Evolutionary conservation across 106 monocot species (phyloP).

Genomic region (Dioscorea dumetorum): DNA sequence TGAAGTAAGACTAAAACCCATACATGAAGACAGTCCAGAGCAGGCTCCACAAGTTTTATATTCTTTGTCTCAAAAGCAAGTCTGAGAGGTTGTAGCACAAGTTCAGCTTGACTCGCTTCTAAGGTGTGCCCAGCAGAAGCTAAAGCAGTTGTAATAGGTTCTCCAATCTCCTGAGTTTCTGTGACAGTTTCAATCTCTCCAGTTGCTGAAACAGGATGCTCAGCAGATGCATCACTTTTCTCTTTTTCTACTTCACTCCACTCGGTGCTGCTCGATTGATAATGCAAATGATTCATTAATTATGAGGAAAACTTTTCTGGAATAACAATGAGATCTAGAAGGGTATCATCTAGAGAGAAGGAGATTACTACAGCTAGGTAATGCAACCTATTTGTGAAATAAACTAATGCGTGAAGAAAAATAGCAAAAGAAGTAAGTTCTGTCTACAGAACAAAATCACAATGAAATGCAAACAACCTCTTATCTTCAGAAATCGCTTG

Average conservation of each 20-base stretch:
- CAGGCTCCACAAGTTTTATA: conserved; percentile 85
- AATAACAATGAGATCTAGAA: background rate
- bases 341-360: background rate
- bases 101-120: conserved; percentile 77
- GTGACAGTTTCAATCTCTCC: conserved; percentile 17
- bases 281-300: conserved; percentile 2
- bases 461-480: conserved; percentile 33
- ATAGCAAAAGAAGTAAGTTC: background rate
- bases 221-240: conserved; percentile 6
- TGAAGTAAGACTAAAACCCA: conserved; percentile 10
- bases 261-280: conserved; percentile 21
- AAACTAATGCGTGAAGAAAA: background rate
- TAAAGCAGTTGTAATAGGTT: conserved; percentile 47
- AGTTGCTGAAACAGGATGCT: conserved; percentile 17
- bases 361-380: background rate
- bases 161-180: conserved; percentile 20
- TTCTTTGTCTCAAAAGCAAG: conserved; percentile 94
- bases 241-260: conserved; percentile 25
- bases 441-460: background rate
- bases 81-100: conserved; percentile 83
- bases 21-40: conserved; percentile 98
- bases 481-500: conserved; percentile 12
- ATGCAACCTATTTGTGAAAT: background rate
- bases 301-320: background rate
- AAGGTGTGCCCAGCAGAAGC: conserved; percentile 67